Evolutionary conservation across 805 yeast genomes (phyloP), one percentile per base, ranked within the genome.

Genomic region (Yamadazyma olivae): DNA sequence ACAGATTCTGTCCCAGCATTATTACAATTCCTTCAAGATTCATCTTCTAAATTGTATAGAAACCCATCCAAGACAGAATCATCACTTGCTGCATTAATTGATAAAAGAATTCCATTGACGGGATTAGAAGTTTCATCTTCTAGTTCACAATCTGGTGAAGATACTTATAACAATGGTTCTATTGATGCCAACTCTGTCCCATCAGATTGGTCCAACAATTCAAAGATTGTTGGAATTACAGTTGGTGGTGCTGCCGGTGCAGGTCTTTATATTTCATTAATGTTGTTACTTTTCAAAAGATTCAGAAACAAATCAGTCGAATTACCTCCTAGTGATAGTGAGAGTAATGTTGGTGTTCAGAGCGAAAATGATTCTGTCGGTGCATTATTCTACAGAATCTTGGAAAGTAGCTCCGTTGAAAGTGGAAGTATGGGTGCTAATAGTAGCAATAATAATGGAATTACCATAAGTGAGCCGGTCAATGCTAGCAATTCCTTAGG

Each of bases 191-290:
- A 43, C 18, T 29, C 42, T 9, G 17, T 35, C 14, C 32, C 33
- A 21, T 39, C 38, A 14, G 25, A 42, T 3, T 36, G 49, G 5
- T 36, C 46, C 17, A 49, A 56, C 36, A 59, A 59, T 36, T 67
- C 63, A 30, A 71, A 71, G 43, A 71, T 86, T 17, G 81, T 84
- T 17, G 96, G 95, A 24, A 75, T 89, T 35, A 81, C 91, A 10
- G 71, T 87, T 27, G 96, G 97, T 31, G 79, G 95, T 5, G 79
- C 86, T 20, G 78, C 76, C 10, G 97, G 96, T 36, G 81, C 86
- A 30, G 64, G 75, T 6, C 63, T 76, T 7, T 84, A 85, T 55
- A 74, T 85, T 51, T 67, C 77, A 0, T 61, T 76, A 15, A 72
- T 88, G 68, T 64, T 79, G 37, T 51, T 79, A 26, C 64, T 76